Conservation (phyloP, 139 green algal genomes). For the Gonium pectorale region DNA sequence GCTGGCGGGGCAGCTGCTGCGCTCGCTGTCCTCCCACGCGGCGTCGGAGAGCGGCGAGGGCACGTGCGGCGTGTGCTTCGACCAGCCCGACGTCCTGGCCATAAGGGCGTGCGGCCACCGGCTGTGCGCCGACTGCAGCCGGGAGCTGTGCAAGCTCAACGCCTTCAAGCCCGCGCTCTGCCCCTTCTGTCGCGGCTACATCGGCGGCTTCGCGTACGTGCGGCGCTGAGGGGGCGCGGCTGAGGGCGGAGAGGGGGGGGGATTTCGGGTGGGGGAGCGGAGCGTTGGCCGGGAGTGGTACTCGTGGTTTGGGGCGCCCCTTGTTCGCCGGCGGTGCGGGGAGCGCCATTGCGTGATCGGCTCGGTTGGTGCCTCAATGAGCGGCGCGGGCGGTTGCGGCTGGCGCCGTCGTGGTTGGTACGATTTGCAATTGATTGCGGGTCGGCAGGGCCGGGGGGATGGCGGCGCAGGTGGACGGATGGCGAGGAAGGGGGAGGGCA, state of each 20-base stretch:
- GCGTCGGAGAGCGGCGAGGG: slow-evolving; percentile 29
- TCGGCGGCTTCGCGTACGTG: slow-evolving; percentile 30
- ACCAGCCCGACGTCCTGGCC: slow-evolving; percentile 33
- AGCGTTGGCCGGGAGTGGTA: no score
- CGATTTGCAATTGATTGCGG: no score
- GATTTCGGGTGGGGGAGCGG: not conserved
- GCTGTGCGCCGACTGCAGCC: slow-evolving; percentile 48
- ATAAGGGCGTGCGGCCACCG: slow-evolving; percentile 35
- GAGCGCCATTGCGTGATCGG: no score
- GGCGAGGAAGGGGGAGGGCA: no score
- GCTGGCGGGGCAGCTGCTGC: slow-evolving; percentile 26
- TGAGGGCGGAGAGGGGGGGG: not conserved
- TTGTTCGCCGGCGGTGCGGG: no score
- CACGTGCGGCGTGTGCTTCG: slow-evolving; percentile 58
- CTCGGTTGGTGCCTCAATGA: no score
- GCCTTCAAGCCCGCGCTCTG: slow-evolving; percentile 61
- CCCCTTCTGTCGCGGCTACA: slow-evolving; percentile 58
- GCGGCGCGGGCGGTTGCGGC: no score
- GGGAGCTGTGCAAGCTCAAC: slow-evolving; percentile 60
- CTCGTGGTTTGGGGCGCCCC: no score
- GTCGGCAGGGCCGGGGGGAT: no score
- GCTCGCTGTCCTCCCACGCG: slow-evolving; percentile 23
- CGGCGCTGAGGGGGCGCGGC: not conserved
- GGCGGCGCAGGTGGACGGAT: no score
- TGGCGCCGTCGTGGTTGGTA: no score